A percentile compares a stretch with the other conserved stretches of the same genome.
phyloP scores from a whole-genome alignment of 352 stramenopile species.

The Globisporangium acanthophoron region DNA sequence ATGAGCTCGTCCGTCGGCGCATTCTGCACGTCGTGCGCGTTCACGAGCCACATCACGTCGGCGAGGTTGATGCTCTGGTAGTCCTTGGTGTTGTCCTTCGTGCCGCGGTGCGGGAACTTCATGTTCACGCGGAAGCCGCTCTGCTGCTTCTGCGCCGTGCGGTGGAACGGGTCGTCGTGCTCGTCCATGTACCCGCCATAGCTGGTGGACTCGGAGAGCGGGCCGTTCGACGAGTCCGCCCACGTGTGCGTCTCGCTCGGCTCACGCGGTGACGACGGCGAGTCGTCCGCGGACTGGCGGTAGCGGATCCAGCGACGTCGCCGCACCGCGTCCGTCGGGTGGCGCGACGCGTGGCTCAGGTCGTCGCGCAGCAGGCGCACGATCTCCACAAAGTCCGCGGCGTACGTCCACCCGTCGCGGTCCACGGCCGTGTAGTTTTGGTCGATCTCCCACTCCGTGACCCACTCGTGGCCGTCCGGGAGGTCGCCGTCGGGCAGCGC shows the following conservation, averaged over 20 bases:
- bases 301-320: slow-evolving; percentile 80
- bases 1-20: slow-evolving; percentile 80
- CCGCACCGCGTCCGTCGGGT: slow-evolving; percentile 71
- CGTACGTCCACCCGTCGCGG: slow-evolving; percentile 81
- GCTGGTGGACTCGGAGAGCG: slow-evolving; percentile 19
- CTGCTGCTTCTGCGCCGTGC: slow-evolving; percentile 81
- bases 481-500: slow-evolving; percentile 60
- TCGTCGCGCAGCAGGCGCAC: slow-evolving; percentile 72
- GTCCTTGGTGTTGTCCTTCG: slow-evolving; percentile 87
- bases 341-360: slow-evolving; percentile 75
- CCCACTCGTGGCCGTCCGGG: slow-evolving; percentile 70
- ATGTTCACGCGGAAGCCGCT: slow-evolving; percentile 83
- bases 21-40: slow-evolving; percentile 61
- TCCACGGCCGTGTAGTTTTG: slow-evolving; percentile 76
- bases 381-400: slow-evolving; percentile 73
- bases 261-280: slow-evolving; percentile 43
- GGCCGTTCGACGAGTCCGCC: slow-evolving; percentile 32
- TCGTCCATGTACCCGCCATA: slow-evolving; percentile 34
- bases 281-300: slow-evolving; percentile 40
- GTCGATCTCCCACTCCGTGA: slow-evolving; percentile 81
- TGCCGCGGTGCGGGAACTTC: slow-evolving; percentile 74
- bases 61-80: slow-evolving; percentile 84
- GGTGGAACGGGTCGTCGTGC: slow-evolving; percentile 82
- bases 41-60: slow-evolving; percentile 83
- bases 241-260: slow-evolving; percentile 42